Base-by-base conservation (phyloP, 2,329 filamentous ascomycete genomes). In the Parascedosporium putredinis region DNA sequence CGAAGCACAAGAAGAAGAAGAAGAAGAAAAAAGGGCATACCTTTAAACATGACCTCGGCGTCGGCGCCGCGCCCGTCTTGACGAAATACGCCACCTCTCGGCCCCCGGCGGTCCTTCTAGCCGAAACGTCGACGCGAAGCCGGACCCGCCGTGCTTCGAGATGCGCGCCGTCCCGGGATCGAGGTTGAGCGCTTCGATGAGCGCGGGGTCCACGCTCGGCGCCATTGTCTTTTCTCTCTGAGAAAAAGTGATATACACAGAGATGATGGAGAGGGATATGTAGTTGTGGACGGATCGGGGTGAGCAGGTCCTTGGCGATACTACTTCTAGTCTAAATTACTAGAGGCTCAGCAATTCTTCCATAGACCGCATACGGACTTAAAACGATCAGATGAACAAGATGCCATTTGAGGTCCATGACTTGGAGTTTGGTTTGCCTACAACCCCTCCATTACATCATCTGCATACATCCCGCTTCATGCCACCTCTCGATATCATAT, bases 1-100 rank as follows among this genome's bases (percentile, higher is more conserved):
- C n/a, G n/a, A n/a, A n/a, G n/a, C n/a, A n/a, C n/a, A n/a, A n/a
- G n/a, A n/a, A n/a, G 14, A 31, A 31, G 27, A 31, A 31, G 29
- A 20, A 18, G 31, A 22, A 45, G 31, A 25, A 42, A 40, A 34
- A 38, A 8, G 12, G 23, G 23, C 12, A 44, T 51, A 81, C 81
- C 84, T 64, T 71, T 67, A 60, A 90, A 89, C 85, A 90, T 90
- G 31, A 73, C 55, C 44, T 78, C 74, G 0, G 83, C 76, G 16
- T 76, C 74, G 2, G 67, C 60, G 0, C 82, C 83, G 4, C 63
- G 66, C 81, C 83, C 0, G 75, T 86, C 65, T 91, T 90, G 64
- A 90, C 76, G 62, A 90, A 91, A 58, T 76, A 89, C 18, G 70
- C 66, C 55, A 68, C 70, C 1, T 72, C 66, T 40, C 67, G 67